A percentile compares a stretch with the other conserved stretches of the same genome.
phyloP scores from a whole-genome alignment of 495 filamentous ascomycete genomes.

The Penicillium fimorum region DNA sequence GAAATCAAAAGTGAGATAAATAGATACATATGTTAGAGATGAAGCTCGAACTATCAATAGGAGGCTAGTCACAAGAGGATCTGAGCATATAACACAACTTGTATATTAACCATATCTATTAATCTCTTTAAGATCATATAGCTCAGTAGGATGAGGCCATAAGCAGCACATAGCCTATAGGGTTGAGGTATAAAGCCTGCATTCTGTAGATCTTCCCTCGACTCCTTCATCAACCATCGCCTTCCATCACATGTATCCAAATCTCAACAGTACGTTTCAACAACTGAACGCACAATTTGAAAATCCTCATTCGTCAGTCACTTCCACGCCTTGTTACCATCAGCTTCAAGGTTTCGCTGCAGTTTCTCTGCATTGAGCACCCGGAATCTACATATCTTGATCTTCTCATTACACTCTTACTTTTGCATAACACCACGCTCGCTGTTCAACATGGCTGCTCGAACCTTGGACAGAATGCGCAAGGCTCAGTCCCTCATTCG shows the following conservation, averaged over 20 bases:
- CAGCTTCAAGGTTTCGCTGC: background rate
- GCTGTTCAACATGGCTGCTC: background rate
- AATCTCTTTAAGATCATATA: too few species aligned
- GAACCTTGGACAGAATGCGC: background rate
- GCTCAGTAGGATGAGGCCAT: too few species aligned
- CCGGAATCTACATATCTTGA: background rate
- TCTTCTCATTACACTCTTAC: background rate
- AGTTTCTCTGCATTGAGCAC: background rate
- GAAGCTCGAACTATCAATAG: too few species aligned
- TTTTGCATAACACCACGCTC: background rate
- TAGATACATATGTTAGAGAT: too few species aligned
- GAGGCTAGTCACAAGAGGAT: too few species aligned
- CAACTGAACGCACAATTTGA: background rate
- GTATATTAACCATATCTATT: too few species aligned
- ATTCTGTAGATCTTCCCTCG: background rate
- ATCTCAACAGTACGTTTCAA: background rate
- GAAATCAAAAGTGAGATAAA: too few species aligned
- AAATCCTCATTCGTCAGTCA: background rate
- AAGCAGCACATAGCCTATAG: too few species aligned
- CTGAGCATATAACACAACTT: too few species aligned
- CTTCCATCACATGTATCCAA: background rate
- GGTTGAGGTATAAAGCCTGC: too few species aligned
- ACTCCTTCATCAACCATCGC: background rate
- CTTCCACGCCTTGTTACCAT: background rate
- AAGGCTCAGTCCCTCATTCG: background rate